phyloP scores from a whole-genome alignment of 2,329 filamentous ascomycete genomes.

The Cladosporium halotolerans region DNA sequence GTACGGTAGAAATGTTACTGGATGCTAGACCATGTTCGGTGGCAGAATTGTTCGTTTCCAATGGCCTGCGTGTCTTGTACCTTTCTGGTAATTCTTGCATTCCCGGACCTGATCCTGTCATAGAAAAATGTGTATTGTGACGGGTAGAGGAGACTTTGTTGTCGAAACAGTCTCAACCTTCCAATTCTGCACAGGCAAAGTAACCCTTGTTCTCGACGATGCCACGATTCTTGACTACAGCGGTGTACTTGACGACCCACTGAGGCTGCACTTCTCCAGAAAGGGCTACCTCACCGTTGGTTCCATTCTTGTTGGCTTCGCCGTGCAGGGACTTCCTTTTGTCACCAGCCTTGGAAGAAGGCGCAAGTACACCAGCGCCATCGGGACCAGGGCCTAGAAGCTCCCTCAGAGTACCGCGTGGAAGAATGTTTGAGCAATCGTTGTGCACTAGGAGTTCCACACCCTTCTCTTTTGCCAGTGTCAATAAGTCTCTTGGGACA shows the following conservation, averaged over 20 bases:
- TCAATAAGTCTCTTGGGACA: conserved; percentile 78
- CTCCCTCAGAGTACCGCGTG: conserved; percentile 75
- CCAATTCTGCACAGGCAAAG: conserved; percentile 75
- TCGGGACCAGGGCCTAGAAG: conserved; percentile 66
- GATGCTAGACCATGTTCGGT: too few species aligned
- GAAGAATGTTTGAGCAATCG: conserved; percentile 87
- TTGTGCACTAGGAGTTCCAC: conserved; percentile 91
- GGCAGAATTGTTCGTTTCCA: too few species aligned
- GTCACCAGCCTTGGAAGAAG: conserved; percentile 35
- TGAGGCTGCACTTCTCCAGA: conserved; percentile 74
- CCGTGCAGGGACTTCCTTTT: conserved; percentile 37
- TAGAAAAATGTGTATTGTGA: too few species aligned
- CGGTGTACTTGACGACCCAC: conserved; percentile 97
- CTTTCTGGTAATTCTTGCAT: too few species aligned
- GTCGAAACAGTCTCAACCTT: neutral
- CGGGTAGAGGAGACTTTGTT: neutral
- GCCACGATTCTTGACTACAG: conserved; percentile 84
- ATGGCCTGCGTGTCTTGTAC: too few species aligned
- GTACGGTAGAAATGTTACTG: too few species aligned
- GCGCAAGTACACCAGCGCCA: conserved; percentile 70
- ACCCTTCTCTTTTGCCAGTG: conserved; percentile 72
- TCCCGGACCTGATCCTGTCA: too few species aligned
- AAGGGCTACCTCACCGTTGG: conserved; percentile 61
- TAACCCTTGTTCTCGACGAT: conserved; percentile 99
- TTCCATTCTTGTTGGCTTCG: conserved; percentile 42